These are phyloP conservation scores for Wickerhamiella pararugosa DNA, from an alignment of 1,139 yeast species.

Conservation along the genomic window DNA sequence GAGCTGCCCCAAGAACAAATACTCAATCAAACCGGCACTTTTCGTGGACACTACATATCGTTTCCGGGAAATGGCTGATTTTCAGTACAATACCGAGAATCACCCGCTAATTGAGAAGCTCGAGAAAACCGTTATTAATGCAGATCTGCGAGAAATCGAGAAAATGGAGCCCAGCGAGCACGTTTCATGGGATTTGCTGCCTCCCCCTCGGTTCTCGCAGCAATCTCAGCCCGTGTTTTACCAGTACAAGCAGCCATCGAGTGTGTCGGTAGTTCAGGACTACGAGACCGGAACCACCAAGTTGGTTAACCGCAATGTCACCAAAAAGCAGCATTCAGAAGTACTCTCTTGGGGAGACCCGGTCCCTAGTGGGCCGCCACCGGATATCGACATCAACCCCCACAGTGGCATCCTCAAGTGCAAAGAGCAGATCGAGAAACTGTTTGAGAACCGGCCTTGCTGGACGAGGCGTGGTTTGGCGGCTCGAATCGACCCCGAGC, in stretches of 20 bases:
- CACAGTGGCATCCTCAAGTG: constrained; percentile 29
- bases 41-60: constrained; percentile 56
- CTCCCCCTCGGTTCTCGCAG: constrained; percentile 75
- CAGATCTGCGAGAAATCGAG: constrained; percentile 29
- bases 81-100: constrained; percentile 53
- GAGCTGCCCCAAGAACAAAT: constrained; percentile 18
- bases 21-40: constrained; percentile 45
- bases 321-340: constrained; percentile 23
- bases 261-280: constrained; percentile 33
- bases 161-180: constrained; percentile 22
- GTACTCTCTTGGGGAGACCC: constrained; percentile 34
- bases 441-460: constrained; percentile 61
- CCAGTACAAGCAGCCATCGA: constrained; percentile 44
- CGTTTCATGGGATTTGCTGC: constrained; percentile 53
- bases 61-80: constrained; percentile 80
- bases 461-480: constrained; percentile 73
- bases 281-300: constrained; percentile 33
- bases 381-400: constrained; percentile 26
- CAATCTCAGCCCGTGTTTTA: constrained; percentile 65
- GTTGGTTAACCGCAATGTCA: constrained; percentile 21
- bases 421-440: constrained; percentile 34
- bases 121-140: constrained; percentile 28
- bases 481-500: constrained; percentile 34
- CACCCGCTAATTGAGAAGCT: constrained; percentile 36
- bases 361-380: constrained; percentile 32